Evolutionary conservation across 129 eudicot genomes (phyloP), one percentile per base, ranked within the genome.

Genomic region (Silybum marianum): DNA sequence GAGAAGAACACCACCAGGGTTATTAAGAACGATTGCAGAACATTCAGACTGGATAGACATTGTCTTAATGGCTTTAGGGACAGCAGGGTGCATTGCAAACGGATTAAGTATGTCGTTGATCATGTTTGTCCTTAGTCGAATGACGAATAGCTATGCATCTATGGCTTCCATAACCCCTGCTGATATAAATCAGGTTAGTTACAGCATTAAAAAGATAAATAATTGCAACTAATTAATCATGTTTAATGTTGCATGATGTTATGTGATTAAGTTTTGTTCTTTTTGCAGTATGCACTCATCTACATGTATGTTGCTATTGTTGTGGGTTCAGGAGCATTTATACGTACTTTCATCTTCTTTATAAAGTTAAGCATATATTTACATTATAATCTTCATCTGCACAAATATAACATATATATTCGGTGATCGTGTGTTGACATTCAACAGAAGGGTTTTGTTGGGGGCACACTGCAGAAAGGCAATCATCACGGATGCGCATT

Each of bases 311-410:
- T 88, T 62, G 88, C 92, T 69, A 12, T 86, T 73, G 69, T 78
- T 74, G 86, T 84, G 78, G 92, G 88, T 72, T 66, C 84, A 21
- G 87, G 88, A 30, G 86, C 89, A 19, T 88, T 86, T 77, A 71
- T 88, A 58, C 86, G 92, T 88, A 86, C 26, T 9, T 81, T 40
- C 70, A 65, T 66, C 71, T 65, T 62, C 60, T 24, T 39, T 10
- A 19, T 65, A 28, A 28, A 28, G 30, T 48, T 48, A 48, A 54
- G 66, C 23, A 48, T 32, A 32, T 48, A 19, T 48, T 58, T 58
- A 58, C 7, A 19, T 72, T 71, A 8, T 32, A 34, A 21, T 71
- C 71, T 72, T 22, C 69, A 19, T 79, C 34, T 48, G 18, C 46
- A 46, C 6, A 19, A 69, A n/a, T 65, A n/a, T 65, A 65, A 22